Base-by-base conservation (phyloP, 768 basidiomycete species). In the Clathrus columnatus region DNA sequence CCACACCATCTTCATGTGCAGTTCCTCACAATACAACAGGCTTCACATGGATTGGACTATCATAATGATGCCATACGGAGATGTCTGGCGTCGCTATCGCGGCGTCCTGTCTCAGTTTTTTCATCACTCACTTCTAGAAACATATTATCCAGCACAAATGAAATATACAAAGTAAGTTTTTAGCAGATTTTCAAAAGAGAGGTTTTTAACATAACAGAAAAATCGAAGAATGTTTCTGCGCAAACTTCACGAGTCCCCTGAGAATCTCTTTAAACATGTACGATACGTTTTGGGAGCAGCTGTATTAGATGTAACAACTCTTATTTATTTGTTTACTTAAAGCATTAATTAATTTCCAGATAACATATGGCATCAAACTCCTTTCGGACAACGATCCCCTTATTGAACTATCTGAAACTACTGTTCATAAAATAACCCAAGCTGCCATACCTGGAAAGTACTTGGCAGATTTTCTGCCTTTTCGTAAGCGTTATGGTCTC, bases 141-240 rank as follows among this genome's bases (percentile, higher is more conserved):
- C 57, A 11, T 75, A 72, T 44, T 59, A 62, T 0, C 60, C 61
- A 3, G 60, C 73, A 6, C 72, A 75, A 48, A 59, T 63, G 11
- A 54, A 59, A 45, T 27, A 47, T 28, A 36, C 57, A 8, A n/a
- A 18, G 43, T 53, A 18, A 32, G 50, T 18, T 17, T 1, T n/a
- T n/a, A n/a, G 36, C 10, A 4, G 43, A 24, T 29, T 1, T 5
- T 14, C n/a, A 41, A 45, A 18, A 44, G n/a, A 27, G 29, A 45
- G 23, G 10, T 8, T 2, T 7, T 16, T 4, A 47, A 3, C 14
- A 2, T 24, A 26, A 24, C 24, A 7, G 18, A 10, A 70, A 65
- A 56, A 63, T 69, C 1, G n/a, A n/a, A 63, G 63, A 18, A 64
- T 67, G 17, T 61, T 73, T 50, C 60, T 72, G 2, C 59, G 56